Percentiles rank a stretch among this genome's conserved stretches.
Evolutionary conservation across 495 filamentous ascomycete genomes (phyloP).

Genomic region (Baudoinia panamericana): DNA sequence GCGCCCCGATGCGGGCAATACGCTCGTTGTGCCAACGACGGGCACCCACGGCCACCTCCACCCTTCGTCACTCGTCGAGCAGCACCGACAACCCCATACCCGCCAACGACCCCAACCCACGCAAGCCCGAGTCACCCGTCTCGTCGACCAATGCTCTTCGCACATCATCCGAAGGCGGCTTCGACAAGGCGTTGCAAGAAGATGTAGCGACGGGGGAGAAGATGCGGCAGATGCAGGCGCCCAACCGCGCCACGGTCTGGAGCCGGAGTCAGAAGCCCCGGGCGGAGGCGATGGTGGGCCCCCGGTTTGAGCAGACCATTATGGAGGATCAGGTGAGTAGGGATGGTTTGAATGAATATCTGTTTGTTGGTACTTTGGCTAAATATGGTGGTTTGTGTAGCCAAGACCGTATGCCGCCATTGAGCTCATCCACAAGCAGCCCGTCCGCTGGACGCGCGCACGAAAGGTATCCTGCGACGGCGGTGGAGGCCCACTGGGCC

Average conservation of each 20-base stretch:
- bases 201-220: slow-evolving; percentile 46
- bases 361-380: too few species aligned
- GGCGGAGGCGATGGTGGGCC: slow-evolving; percentile 72
- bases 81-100: slow-evolving; percentile 37
- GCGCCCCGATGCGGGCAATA: neutral
- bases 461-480: slow-evolving; percentile 78
- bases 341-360: slow-evolving; percentile 2
- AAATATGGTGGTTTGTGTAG: slow-evolving; percentile 33
- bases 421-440: slow-evolving; percentile 89
- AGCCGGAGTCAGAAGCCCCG: slow-evolving; percentile 69
- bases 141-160: slow-evolving; percentile 50
- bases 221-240: slow-evolving; percentile 58
- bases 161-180: slow-evolving; percentile 34
- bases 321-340: slow-evolving; percentile 64
- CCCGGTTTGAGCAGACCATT: slow-evolving; percentile 92
- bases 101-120: slow-evolving; percentile 43
- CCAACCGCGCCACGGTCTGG: slow-evolving; percentile 73
- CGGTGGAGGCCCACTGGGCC: slow-evolving; percentile 80
- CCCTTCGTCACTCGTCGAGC: slow-evolving; percentile 4
- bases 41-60: neutral
- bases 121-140: slow-evolving; percentile 14
- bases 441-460: slow-evolving; percentile 79
- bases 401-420: slow-evolving; percentile 81
- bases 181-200: slow-evolving; percentile 41
- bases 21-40: slow-evolving; percentile 1